These are phyloP conservation scores for Picochlorum sp. DNA, from an alignment of 139 green algal species.

Conservation along the genomic window DNA sequence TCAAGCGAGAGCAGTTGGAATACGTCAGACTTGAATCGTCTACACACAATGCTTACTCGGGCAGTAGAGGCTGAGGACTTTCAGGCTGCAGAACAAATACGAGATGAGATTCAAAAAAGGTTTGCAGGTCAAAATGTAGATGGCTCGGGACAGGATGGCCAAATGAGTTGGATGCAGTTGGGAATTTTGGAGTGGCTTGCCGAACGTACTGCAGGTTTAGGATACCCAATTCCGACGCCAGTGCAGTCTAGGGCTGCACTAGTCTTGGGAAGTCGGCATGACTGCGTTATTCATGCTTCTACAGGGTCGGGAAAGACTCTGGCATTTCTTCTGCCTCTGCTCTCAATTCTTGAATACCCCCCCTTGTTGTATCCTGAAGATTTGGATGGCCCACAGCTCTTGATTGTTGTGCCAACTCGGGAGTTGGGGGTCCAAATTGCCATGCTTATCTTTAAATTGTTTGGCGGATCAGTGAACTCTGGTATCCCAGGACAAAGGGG, in stretches of 20 bases:
- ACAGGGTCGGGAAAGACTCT: slow-evolving; percentile 78
- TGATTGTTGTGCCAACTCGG: slow-evolving; percentile 73
- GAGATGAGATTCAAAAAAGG: slow-evolving; percentile 24
- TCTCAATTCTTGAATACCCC: slow-evolving; percentile 53
- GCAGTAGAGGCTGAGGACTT: slow-evolving; percentile 66
- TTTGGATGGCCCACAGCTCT: slow-evolving; percentile 48
- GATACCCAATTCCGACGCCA: slow-evolving; percentile 62
- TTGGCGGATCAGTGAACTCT: slow-evolving; percentile 55
- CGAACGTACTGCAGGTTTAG: slow-evolving; percentile 54
- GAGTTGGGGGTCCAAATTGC: slow-evolving; percentile 80
- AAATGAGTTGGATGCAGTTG: slow-evolving; percentile 41
- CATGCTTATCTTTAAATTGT: slow-evolving; percentile 64
- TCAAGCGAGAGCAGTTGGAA: no score
- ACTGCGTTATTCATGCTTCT: slow-evolving; percentile 48
- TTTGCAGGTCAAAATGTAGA: background rate
- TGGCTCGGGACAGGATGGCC: background rate
- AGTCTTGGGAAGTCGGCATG: slow-evolving; percentile 38
- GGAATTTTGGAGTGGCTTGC: slow-evolving; percentile 61
- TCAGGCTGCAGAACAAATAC: slow-evolving; percentile 25
- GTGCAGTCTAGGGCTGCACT: slow-evolving; percentile 49
- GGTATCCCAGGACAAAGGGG: slow-evolving; percentile 49
- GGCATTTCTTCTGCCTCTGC: slow-evolving; percentile 55
- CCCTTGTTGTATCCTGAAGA: slow-evolving; percentile 55
- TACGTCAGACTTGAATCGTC: no score
- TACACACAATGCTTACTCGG: no score